Conservation (phyloP, 306 rosid species). For the Leucaena leucocephala region DNA sequence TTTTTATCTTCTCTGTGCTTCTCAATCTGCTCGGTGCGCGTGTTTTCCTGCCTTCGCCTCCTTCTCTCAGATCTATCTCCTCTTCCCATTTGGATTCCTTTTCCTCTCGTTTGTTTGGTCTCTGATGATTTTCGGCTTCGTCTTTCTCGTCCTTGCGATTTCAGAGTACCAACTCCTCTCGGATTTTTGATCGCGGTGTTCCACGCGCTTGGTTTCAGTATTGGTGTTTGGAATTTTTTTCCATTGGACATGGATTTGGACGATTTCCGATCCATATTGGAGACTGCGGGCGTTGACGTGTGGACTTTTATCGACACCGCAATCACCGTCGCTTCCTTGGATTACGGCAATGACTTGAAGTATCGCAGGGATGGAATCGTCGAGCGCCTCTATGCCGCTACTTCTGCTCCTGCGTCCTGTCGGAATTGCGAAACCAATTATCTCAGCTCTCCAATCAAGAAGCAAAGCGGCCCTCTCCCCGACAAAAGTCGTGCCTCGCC, state of each 20-base stretch:
- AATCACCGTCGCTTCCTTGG: conserved; percentile 67
- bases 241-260: conserved; percentile 61
- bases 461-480: not conserved
- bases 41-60: not conserved
- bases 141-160: not conserved
- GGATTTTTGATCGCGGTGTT: not conserved
- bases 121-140: not conserved
- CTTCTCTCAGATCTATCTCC: conserved; percentile 28
- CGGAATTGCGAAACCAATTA: conserved; percentile 42
- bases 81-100: not conserved
- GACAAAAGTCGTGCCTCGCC: conserved; percentile 40
- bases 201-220: not conserved
- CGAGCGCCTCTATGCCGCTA: conserved; percentile 62
- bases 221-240: not conserved
- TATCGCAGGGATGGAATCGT: conserved; percentile 78
- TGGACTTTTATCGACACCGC: conserved; percentile 79
- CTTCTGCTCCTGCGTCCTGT: conserved; percentile 39
- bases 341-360: conserved; percentile 57
- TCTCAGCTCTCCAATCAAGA: conserved; percentile 12
- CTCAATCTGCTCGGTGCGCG: not conserved
- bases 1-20: not conserved
- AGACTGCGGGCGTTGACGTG: conserved; percentile 65
- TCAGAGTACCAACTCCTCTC: not conserved
- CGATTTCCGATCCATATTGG: conserved; percentile 70
- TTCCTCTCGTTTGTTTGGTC: not conserved